phyloP scores from a whole-genome alignment of 1,284 basidiomycete species.

The Puccinia brachypodii region DNA sequence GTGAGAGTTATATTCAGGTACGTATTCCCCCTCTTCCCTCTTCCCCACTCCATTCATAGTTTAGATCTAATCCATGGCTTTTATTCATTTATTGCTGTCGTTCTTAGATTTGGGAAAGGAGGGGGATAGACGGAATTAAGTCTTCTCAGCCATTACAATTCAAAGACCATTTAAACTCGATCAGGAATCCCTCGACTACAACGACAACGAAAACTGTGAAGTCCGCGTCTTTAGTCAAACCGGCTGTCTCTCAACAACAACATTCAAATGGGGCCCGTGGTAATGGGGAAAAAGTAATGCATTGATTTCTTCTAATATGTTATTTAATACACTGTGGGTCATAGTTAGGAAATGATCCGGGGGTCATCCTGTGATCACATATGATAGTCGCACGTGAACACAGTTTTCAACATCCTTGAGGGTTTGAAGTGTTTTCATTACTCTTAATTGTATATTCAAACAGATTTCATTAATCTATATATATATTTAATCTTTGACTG shows the following conservation, averaged over 20 bases:
- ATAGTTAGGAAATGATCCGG: too few relatives aligned
- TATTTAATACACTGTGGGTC: too few relatives aligned
- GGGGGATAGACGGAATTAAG: too few relatives aligned
- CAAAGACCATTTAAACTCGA: background rate
- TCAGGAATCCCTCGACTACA: background rate
- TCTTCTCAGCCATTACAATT: background rate
- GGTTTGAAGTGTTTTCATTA: too few relatives aligned
- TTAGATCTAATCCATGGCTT: background rate
- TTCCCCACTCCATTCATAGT: background rate
- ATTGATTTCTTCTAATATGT: background rate
- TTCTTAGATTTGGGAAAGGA: slow-evolving; percentile 5
- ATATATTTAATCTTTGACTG: too few relatives aligned
- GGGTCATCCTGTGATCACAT: too few relatives aligned
- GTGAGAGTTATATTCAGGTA: slow-evolving; percentile 92
- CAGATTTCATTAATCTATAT: too few relatives aligned
- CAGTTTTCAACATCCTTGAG: too few relatives aligned
- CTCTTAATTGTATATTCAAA: too few relatives aligned
- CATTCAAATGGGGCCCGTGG: background rate
- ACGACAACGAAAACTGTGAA: background rate
- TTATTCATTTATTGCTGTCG: background rate
- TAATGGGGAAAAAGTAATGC: background rate
- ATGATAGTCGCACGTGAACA: too few relatives aligned
- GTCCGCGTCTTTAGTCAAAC: background rate
- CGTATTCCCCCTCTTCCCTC: slow-evolving; percentile 34
- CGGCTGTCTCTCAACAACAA: background rate